Percentiles rank a stretch among this genome's conserved stretches.
Evolutionary conservation across 176 grass and related monocot genomes (phyloP).

Genomic region (Themeda triandra): DNA sequence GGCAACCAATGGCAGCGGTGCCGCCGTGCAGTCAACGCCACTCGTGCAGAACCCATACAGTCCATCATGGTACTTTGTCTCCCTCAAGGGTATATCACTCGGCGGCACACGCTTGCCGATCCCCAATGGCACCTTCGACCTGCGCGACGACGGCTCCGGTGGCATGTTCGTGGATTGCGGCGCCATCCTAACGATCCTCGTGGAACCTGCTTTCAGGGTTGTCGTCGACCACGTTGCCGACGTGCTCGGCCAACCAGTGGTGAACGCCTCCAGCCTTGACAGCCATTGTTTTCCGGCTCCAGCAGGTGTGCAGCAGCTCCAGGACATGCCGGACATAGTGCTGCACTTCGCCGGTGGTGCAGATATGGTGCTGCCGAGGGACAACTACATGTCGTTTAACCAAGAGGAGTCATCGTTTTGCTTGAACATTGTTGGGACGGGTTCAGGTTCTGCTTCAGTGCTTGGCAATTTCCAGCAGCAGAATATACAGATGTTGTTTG

Average conservation of each 20-base stretch:
- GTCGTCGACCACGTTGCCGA: background rate
- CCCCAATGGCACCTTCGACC: background rate
- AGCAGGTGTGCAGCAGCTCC: too few species aligned
- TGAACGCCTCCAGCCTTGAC: slow-evolving; percentile 7
- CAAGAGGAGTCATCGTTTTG: background rate
- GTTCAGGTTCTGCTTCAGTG: background rate
- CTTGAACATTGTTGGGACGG: background rate
- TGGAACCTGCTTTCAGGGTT: background rate
- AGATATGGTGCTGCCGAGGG: slow-evolving; percentile 31
- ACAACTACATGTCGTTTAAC: background rate
- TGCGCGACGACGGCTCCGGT: background rate
- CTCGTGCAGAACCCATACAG: background rate
- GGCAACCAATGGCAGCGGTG: background rate
- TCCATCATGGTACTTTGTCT: background rate
- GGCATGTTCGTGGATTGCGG: slow-evolving; percentile 16
- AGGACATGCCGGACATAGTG: too few species aligned
- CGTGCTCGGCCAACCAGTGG: background rate
- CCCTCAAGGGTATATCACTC: background rate
- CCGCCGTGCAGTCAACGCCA: background rate
- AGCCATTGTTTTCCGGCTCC: slow-evolving; percentile 15
- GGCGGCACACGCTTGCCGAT: background rate
- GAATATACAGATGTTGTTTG: background rate
- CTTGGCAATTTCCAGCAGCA: background rate
- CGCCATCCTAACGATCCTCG: background rate
- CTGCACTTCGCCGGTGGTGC: background rate